A percentile compares a stretch with the other conserved stretches of the same genome.
Evolutionary conservation across 495 filamentous ascomycete species (phyloP).

Genomic region (Venustampulla echinocandica): DNA sequence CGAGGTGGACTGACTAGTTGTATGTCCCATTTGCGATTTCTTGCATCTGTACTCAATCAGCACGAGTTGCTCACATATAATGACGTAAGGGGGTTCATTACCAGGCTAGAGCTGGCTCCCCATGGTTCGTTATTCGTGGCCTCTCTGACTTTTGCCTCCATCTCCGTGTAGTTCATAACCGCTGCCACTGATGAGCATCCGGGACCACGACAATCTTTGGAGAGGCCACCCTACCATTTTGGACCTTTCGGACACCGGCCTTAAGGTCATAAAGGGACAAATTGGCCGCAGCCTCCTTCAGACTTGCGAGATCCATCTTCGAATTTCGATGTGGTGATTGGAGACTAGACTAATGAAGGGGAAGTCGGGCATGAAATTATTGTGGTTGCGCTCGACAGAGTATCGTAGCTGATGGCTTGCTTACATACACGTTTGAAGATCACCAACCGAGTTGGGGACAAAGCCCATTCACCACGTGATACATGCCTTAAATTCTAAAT

Average conservation of each 20-base stretch:
- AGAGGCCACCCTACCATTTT: slow-evolving; percentile 68
- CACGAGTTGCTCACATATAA: too few relatives aligned
- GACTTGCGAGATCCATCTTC: slow-evolving; percentile 72
- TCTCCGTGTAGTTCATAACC: slow-evolving; percentile 99
- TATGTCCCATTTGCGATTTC: slow-evolving; percentile 97
- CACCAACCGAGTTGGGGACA: too few relatives aligned
- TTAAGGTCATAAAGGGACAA: slow-evolving; percentile 95
- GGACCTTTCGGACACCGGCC: slow-evolving; percentile 91
- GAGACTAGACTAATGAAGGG: too few relatives aligned
- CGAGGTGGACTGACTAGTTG: slow-evolving; percentile 71
- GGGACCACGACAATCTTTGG: slow-evolving; percentile 10
- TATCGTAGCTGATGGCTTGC: too few relatives aligned
- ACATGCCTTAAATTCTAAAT: too few relatives aligned
- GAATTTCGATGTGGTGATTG: background rate
- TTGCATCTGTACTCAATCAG: slow-evolving; percentile 46
- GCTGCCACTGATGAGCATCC: slow-evolving; percentile 43
- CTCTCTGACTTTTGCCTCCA: slow-evolving; percentile 97
- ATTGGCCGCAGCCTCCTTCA: slow-evolving; percentile 87
- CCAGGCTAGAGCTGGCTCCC: slow-evolving; percentile 36
- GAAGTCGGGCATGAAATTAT: too few relatives aligned
- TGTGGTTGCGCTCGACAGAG: too few relatives aligned
- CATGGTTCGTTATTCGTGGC: slow-evolving; percentile 97
- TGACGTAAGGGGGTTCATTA: background rate
- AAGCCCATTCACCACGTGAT: too few relatives aligned
- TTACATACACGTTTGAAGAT: too few relatives aligned